Evolutionary conservation across 2,329 filamentous ascomycete species (phyloP), one percentile per base, ranked within the genome.

Genomic region (Aspergillus fructus): DNA sequence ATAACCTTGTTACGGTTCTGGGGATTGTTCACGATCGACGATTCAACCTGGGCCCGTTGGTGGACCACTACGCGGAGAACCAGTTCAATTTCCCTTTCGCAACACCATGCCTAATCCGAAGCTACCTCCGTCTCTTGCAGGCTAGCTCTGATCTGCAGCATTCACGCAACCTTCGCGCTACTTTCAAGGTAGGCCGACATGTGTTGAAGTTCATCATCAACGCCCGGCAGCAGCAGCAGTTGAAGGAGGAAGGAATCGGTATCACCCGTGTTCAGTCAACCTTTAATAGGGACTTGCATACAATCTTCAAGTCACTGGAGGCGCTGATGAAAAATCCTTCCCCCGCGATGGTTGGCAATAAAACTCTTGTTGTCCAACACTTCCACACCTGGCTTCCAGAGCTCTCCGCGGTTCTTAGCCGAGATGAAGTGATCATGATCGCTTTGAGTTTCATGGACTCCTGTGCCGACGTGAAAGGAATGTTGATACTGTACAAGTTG

Each of bases 331-430:
- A 88, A 59, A 96, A 91, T 71, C 82, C 87, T 2, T 89, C 91
- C 2, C 90, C 94, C 0, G 87, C 93, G 17, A 79, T 97, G 23
- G 90, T 97, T 13, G 94, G 94, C 34, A 97, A 90, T 62, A 96
- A 99, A 76, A 97, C 94, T 0, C 79, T 99, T 49, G 87, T 96
- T 2, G 92, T 97, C 12, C 94, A 99, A 74, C 91, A 97, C 72
- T 96, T 97, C 72, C 93, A 97, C 70, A 90, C 90, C 0, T 99
- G 94, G 94, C 79, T 99, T n/a, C 93, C 94, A 0, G 93, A 97
- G 70, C 84, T 99, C 9, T 82, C 85, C 0, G 86, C 88, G 2
- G 81, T 94, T 39, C 82, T 97, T 69, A 85, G 83, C 4, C 87
- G 88, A 0, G 89, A 92, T 66, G 93, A 97, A 71, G 93, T 97